Conservation (phyloP, 2,329 filamentous ascomycete species). For the Phaeophleospora eucalypticola region DNA sequence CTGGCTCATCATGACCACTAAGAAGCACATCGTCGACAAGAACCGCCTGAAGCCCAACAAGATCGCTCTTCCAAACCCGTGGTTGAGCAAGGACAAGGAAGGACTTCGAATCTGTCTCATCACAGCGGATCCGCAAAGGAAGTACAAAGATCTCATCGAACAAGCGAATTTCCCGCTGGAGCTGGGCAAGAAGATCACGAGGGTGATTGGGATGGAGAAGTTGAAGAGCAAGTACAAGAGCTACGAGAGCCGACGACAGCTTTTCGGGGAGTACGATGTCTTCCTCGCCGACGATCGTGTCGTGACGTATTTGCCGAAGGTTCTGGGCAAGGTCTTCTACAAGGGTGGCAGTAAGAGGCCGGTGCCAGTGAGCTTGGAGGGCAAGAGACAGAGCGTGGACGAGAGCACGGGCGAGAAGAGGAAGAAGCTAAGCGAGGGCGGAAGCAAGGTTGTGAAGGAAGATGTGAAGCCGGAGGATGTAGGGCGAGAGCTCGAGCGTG, state of each 20-base stretch:
- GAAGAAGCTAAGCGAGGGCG: constrained; percentile 39
- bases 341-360: constrained; percentile 77
- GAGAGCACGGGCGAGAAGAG: constrained; percentile 52
- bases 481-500: constrained; percentile 75
- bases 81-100: constrained; percentile 50
- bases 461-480: constrained; percentile 62
- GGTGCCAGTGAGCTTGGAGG: constrained; percentile 71
- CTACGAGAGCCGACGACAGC: constrained; percentile 80
- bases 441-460: constrained; percentile 36
- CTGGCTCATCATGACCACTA: constrained; percentile 61
- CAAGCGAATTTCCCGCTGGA: constrained; percentile 56
- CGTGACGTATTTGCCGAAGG: constrained; percentile 63
- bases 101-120: constrained; percentile 75
- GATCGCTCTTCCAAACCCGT: constrained; percentile 56
- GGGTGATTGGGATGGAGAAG: constrained; percentile 76
- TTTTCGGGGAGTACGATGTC: constrained; percentile 81
- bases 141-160: constrained; percentile 83
- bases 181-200: constrained; percentile 46
- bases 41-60: constrained; percentile 78
- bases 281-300: constrained; percentile 93
- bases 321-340: constrained; percentile 91
- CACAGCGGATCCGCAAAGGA: constrained; percentile 74
- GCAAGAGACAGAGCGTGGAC: constrained; percentile 41
- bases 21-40: constrained; percentile 67
- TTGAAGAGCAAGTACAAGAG: constrained; percentile 84